Base-by-base conservation (phyloP, 164 flowering plant genomes). In the Stephania yunnanensis region DNA sequence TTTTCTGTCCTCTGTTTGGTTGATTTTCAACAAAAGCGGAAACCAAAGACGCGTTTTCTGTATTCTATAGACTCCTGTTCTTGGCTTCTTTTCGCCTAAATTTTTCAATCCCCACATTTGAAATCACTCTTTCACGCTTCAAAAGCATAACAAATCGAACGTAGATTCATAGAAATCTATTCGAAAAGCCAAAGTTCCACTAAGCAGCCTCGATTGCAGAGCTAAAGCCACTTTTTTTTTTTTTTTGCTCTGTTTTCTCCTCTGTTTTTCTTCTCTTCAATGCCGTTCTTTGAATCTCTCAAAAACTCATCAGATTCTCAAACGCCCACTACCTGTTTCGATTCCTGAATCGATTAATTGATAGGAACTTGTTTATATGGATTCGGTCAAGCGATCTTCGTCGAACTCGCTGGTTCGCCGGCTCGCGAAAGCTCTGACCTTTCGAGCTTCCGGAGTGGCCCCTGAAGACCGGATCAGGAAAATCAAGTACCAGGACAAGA, bases 121-220 rank as follows among this genome's bases (percentile, higher is more conserved):
- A 61, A 61, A 61, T 61, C 66, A 19, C 6, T 61, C 66, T 61
- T 61, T 61, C 29, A 61, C 66, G 66, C 66, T 61, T 61, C n/a
- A 61, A 61, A 61, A 17, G 66, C n/a, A 61, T 20, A 19, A 4
- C 20, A n/a, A 61, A 61, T 61, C 66, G 20, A 29, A 31, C 2
- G 1, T 12, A 75, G 13, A 42, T 5, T 45, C n/a, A 46, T n/a
- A 66, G n/a, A 13, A 46, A 50, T 50, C 55, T 10, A 8, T 15
- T 50, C 15, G 45, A 61, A 75, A 45, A 11, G 66, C 52, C 68
- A 61, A 61, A 61, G 19, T 36, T 61, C 66, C 66, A 61, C 66
- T n/a, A 61, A 10, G 12, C 7, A 9, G 22, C 72, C 77, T 75
- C 73, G 73, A 11, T 75, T 36, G 30, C 20, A 20, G 73, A 58